Base-by-base conservation (phyloP, 2,329 filamentous ascomycete genomes). In the Botrytis elliptica region DNA sequence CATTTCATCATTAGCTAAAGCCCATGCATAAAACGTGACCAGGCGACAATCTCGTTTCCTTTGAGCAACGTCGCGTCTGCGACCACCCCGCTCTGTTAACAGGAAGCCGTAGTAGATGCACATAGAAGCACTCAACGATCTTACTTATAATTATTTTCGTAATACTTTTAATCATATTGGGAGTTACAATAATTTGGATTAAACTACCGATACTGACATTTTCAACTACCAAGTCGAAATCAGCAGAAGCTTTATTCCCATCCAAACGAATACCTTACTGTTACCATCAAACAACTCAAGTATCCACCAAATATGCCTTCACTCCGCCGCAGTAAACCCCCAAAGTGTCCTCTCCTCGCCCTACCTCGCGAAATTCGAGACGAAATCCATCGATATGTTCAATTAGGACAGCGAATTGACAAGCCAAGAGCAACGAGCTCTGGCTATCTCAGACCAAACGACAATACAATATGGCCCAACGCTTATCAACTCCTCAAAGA, bases 321-420 rank as follows among this genome's bases (percentile, higher is more conserved):
- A 67, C 22, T 18, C 22, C 6, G 22, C 22, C 14, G 6, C 14
- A 67, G 16, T 0, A 12, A 20, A 22, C 20, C 33, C 33, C 9
- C 9, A 20, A 52, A 40, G 44, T 67, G 64, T 38, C 64, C 5
- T 22, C 64, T 67, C 33, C 64, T 67, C 44, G 44, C 33, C 1
- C 25, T 67, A n/a, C 64, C 64, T 20, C 46, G 64, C 22, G 64
- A 67, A n/a, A 67, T 52, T 46, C 44, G 64, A 40, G 64, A 67
- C 44, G 18, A 52, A 29, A 52, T 67, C 14, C 33, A 33, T 49
- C 33, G 64, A 52, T 52, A 67, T 29, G 44, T 67, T 10, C 64
- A 67, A 52, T 38, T 14, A 46, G 33, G 33, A 18, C 44, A 52
- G 44, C 22, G 22, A 33, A n/a, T 1, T 40, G 4, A 38, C 8